A percentile compares a stretch with the other conserved stretches of the same genome.
These are phyloP conservation scores for Ceratocystis lukuohia DNA, from an alignment of 2,329 filamentous ascomycete genomes.

Conservation along the genomic window DNA sequence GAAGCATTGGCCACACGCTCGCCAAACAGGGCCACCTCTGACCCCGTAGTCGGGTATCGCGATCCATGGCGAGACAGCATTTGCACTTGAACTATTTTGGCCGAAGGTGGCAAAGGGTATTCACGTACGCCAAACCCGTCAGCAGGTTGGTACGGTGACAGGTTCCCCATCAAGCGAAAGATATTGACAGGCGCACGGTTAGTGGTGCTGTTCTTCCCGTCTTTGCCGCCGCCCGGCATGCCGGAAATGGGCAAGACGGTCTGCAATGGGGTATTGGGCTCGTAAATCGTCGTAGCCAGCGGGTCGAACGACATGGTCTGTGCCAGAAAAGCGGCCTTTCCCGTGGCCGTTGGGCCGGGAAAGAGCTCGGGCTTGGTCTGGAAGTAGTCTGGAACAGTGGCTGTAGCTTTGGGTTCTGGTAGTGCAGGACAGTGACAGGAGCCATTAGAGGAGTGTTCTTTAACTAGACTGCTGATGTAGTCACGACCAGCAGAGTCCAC, in stretches of 20 bases:
- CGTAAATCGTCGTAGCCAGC: conserved; percentile 40
- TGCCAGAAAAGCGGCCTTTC: conserved; percentile 54
- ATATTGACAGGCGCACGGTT: conserved; percentile 36
- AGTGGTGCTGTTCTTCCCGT: not conserved
- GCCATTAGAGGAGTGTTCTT: conserved; percentile 6
- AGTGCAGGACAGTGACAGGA: conserved; percentile 25
- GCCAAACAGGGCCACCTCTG: conserved; percentile 42
- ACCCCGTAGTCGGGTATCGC: conserved; percentile 53
- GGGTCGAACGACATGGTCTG: conserved; percentile 57
- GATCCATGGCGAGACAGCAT: conserved; percentile 63
- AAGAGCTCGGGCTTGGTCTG: conserved; percentile 47
- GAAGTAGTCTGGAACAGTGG: conserved; percentile 47
- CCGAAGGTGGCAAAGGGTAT: conserved; percentile 50
- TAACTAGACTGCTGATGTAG: conserved; percentile 16
- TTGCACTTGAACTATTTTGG: conserved; percentile 55
- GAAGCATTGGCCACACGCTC: conserved; percentile 42
- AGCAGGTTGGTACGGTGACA: conserved; percentile 57
- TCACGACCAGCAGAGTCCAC: conserved; percentile 19
- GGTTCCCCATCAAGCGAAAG: conserved; percentile 55
- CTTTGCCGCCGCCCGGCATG: conserved; percentile 37
- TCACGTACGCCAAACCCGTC: conserved; percentile 64
- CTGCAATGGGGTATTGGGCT: conserved; percentile 57
- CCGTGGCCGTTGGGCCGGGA: conserved; percentile 57
- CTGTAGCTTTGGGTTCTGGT: conserved; percentile 23
- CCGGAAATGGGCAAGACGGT: conserved; percentile 55